Base-by-base conservation (phyloP, 2,329 filamentous ascomycete genomes). In the Epichloe uncinata region DNA sequence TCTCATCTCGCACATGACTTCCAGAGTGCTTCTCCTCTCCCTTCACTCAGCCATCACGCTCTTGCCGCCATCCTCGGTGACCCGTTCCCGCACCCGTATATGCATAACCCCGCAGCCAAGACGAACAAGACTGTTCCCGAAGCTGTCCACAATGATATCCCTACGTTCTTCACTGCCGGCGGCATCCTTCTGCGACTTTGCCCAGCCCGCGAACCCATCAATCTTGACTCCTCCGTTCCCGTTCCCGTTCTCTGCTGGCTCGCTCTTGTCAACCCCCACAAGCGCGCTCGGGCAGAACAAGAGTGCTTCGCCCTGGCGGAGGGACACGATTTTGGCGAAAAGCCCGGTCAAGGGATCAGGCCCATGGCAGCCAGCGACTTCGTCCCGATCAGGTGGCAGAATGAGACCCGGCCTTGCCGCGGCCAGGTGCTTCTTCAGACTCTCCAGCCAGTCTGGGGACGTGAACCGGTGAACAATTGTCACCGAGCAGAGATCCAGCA, bases 401-500 rank as follows among this genome's bases (percentile, higher is more conserved):
- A 42, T 47, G 12, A 37, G 3, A 2, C 18, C 30, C 4, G 36
- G 15, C 0, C 54, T 56, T 1, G 58, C 59, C 1, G 58, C 62
- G 0, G 73, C 76, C 1, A 84, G 62, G 58, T 79, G 69, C 3
- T 52, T 52, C 48, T 59, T 60, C 3, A 73, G 57, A 0, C 69
- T 68, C 0, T 60, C 58, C 30, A 79, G 72, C 84, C 83, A 87
- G 1, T 73, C 72, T 0, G 83, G 83, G 0, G 77, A 82, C 0
- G 72, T 79, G 62, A 90, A 90, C 0, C 82, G 74, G 58, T 90
- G 85, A 0, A 89, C 79, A 15, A 89, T 72, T 0, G 79, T 84
- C n/a, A 85, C 67, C 1, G 78, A 81, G 61, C 82, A 88, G 0
- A 91, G 69, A 48, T 87, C 84, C 0, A 91, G 71, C 0, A 93